Conservation (phyloP, 805 yeast genomes). For the Candida endomychidarum region DNA sequence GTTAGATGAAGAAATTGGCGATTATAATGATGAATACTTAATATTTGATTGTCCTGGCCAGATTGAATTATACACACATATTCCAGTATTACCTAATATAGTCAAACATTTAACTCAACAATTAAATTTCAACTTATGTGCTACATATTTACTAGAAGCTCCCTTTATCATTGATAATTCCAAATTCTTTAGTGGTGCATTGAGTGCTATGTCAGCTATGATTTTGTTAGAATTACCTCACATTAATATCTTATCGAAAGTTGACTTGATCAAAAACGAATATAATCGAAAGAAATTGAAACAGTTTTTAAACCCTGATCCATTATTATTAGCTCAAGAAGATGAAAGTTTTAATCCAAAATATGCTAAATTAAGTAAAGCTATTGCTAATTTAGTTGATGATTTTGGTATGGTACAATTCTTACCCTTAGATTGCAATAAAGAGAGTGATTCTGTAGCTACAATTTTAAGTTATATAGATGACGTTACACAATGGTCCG, state of each 20-base stretch:
- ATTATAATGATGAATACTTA: constrained; percentile 88
- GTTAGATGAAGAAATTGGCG: constrained; percentile 97
- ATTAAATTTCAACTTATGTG: constrained; percentile 85
- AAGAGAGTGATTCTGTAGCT: constrained; percentile 70
- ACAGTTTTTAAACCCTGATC: constrained; percentile 88
- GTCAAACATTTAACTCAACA: constrained; percentile 80
- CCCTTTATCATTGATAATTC: constrained; percentile 89
- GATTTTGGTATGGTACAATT: constrained; percentile 99
- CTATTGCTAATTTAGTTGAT: constrained; percentile 88
- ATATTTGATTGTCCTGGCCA: constrained; percentile 96
- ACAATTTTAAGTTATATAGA: constrained; percentile 89
- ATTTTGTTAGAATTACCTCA: constrained; percentile 92
- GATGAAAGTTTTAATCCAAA: constrained; percentile 49
- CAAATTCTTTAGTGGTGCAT: constrained; percentile 92
- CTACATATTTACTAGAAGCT: constrained; percentile 88
- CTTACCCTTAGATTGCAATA: constrained; percentile 74
- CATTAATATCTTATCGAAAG: constrained; percentile 81
- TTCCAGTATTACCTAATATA: constrained; percentile 88
- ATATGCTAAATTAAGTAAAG: constrained; percentile 68
- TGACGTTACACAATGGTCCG: constrained; percentile 98
- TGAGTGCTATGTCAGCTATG: constrained; percentile 99
- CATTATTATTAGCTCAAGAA: constrained; percentile 61
- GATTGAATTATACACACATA: constrained; percentile 90
- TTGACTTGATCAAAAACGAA: constrained; percentile 82
- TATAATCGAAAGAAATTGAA: constrained; percentile 75